Evolutionary conservation across 23 red algal genomes (phyloP).

Genomic region (Gracilaria caudata): DNA sequence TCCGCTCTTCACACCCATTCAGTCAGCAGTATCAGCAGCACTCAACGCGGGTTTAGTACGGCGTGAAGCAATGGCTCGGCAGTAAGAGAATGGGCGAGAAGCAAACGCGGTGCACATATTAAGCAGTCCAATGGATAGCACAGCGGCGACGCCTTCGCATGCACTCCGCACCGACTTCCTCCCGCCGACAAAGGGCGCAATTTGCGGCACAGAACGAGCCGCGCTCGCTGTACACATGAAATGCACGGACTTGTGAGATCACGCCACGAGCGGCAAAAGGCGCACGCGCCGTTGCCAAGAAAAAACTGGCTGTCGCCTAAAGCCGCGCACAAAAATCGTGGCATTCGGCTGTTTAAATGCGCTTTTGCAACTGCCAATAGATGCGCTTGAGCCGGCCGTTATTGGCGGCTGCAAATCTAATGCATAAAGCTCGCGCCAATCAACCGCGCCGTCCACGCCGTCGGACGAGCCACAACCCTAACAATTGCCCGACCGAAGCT

Average conservation of each 20-base stretch:
- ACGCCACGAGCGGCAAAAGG: too few species aligned
- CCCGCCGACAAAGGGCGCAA: background rate
- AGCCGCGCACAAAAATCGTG: background rate
- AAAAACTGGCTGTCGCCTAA: too few species aligned
- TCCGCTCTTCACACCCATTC: background rate
- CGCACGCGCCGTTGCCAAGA: too few species aligned
- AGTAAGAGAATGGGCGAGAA: too few species aligned
- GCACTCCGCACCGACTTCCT: background rate
- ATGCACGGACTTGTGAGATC: too few species aligned
- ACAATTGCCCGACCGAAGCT: too few species aligned
- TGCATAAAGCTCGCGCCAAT: conserved; percentile 22
- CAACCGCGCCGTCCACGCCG: background rate
- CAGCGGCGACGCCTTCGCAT: background rate
- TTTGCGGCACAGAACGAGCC: background rate
- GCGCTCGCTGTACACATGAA: background rate
- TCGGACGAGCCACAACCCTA: background rate
- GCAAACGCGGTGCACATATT: too few species aligned
- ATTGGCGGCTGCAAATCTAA: conserved; percentile 29
- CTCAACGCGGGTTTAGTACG: background rate
- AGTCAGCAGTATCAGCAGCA: background rate
- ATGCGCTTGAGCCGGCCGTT: background rate
- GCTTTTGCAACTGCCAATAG: background rate
- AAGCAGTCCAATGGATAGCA: too few species aligned
- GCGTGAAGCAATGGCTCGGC: too few species aligned
- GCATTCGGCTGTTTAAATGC: too few species aligned